Conservation (phyloP, 1,284 basidiomycete genomes). For the Ceratobasidium papillatum region DNA sequence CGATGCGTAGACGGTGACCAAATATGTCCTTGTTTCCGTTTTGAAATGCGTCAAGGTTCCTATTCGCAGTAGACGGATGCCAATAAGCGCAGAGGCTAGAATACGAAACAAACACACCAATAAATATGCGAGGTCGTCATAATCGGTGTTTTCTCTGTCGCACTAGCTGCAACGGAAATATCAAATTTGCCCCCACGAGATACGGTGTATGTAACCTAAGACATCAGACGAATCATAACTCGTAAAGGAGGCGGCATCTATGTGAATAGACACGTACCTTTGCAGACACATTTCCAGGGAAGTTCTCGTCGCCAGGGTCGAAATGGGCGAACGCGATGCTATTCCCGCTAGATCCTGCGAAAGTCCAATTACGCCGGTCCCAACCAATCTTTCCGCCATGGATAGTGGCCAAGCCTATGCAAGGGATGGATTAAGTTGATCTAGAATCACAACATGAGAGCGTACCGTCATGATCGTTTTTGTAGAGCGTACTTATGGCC, state of each 20-base stretch:
- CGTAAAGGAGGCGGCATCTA: not conserved
- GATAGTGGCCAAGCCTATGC: slow-evolving; percentile 56
- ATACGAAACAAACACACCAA: slow-evolving; percentile 50
- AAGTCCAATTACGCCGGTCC: slow-evolving; percentile 63
- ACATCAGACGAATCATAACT: not conserved
- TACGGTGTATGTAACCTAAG: slow-evolving; percentile 62
- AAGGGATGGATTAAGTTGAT: not conserved
- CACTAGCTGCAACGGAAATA: slow-evolving; percentile 58
- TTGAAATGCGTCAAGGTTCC: slow-evolving; percentile 67
- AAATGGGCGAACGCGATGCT: slow-evolving; percentile 63
- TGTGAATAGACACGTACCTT: slow-evolving; percentile 51
- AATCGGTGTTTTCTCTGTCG: slow-evolving; percentile 64
- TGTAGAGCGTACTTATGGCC: slow-evolving; percentile 50
- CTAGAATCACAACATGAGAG: not conserved
- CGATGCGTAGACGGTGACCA: slow-evolving; percentile 55
- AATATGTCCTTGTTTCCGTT: slow-evolving; percentile 56
- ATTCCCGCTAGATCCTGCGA: slow-evolving; percentile 54
- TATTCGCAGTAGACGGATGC: slow-evolving; percentile 58
- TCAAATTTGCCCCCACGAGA: slow-evolving; percentile 58
- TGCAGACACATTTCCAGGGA: slow-evolving; percentile 62
- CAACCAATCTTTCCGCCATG: slow-evolving; percentile 65
- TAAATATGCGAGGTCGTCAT: slow-evolving; percentile 58
- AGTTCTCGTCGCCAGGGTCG: slow-evolving; percentile 61
- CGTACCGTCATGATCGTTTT: slow-evolving; percentile 57
- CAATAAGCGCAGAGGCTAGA: not conserved